Evolutionary conservation across 768 basidiomycete species (phyloP).

Genomic region (Boletus subcaerulescens): DNA sequence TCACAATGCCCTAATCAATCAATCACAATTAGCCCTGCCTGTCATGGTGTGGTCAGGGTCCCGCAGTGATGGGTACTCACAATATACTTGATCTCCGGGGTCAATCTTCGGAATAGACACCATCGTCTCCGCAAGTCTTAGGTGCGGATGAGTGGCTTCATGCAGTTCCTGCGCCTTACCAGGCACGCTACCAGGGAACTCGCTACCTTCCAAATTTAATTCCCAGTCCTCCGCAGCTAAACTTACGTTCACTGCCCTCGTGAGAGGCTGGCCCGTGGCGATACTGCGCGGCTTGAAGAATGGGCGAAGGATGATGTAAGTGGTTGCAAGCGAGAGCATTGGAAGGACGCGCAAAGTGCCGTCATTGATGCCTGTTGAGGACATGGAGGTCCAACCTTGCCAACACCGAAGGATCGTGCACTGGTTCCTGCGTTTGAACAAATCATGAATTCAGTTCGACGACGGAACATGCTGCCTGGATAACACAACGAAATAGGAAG

Average conservation of each 20-base stretch:
- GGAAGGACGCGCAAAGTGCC: constrained; percentile 67
- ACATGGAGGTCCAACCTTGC: constrained; percentile 58
- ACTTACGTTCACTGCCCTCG: constrained; percentile 15
- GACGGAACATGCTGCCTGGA: too few relatives aligned
- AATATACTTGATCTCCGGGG: constrained; percentile 65
- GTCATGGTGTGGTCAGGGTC: neutral
- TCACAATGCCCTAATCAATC: constrained; percentile 48
- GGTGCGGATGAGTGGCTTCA: constrained; percentile 57
- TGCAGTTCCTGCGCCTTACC: constrained; percentile 57
- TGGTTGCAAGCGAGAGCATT: constrained; percentile 49
- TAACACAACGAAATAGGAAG: too few relatives aligned
- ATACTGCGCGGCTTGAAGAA: constrained; percentile 50
- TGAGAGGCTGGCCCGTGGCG: constrained; percentile 3
- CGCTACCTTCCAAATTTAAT: constrained; percentile 46
- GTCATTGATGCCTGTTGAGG: constrained; percentile 52
- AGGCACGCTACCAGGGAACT: constrained; percentile 54
- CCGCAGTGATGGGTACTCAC: constrained; percentile 28
- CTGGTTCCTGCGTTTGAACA: constrained; percentile 38
- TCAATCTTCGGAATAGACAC: constrained; percentile 53
- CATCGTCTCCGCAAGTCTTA: constrained; percentile 56
- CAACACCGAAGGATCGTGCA: constrained; percentile 56
- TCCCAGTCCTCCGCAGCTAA: constrained; percentile 53
- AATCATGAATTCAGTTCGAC: neutral
- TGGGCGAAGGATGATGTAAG: constrained; percentile 63
- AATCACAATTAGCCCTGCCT: neutral